Base-by-base conservation (phyloP, 2,329 filamentous ascomycete genomes). In the Cordyceps militaris region DNA sequence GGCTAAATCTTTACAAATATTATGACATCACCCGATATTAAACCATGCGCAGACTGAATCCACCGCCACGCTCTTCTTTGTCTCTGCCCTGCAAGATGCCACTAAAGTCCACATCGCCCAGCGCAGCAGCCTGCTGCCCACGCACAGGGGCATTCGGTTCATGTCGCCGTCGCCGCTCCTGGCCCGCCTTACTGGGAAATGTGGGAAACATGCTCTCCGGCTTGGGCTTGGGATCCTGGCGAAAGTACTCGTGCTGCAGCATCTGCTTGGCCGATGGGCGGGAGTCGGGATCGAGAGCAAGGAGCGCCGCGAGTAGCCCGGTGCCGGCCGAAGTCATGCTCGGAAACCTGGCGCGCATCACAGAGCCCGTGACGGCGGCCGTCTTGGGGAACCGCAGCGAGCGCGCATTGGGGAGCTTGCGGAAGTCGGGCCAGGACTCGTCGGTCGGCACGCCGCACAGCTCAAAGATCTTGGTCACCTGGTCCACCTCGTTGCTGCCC, bases 151-250 rank as follows among this genome's bases (percentile, higher is more conserved):
- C 94, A 70, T 91, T 86, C 1, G 94, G 94, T 60, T 85, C 84
- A 60, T 82, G 78, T 38, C 83, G 78, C 62, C 89, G 78, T 64
- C 91, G 78, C 67, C 86, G 87, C 77, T 99, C 94, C 76, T 94
- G 88, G 1, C 91, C 91, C 0, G 94, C 94, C 72, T 96, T 97
- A 65, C 89, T 94, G 0, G 94, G 94, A 70, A 97, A 99, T 0
- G 94, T 97, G 2, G 94, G 94, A 69, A 99, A 97, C 86, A 99
- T 87, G 65, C 87, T 88, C 69, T 90, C 88, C 8, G 87, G 85
- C 74, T 97, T 97, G 1, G 92, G 90, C 60, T 88, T 88, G 1
- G 94, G 94, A 64, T 95, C 88, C 73, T 97, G 92, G 19, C 72
- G 78, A 71, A 99, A 99, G 71, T 96, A 99, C 36, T 84, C 78